Base-by-base conservation (phyloP, 73 alveolate species). In the Paramecium caudatum region DNA sequence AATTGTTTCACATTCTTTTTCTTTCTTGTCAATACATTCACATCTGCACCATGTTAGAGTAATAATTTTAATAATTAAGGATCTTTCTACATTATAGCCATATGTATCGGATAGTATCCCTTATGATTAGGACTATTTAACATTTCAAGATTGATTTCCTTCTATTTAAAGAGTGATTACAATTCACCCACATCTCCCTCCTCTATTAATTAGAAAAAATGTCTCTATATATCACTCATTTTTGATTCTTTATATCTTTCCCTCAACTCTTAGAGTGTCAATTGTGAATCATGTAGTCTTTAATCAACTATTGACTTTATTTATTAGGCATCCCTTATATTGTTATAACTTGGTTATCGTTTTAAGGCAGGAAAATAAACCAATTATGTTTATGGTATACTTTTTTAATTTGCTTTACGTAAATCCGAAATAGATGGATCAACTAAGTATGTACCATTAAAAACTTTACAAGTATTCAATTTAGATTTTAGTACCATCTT, bases 391-490 rank as follows among this genome's bases (percentile, higher is more conserved):
- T 61, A 25, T 74, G 16, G 10, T 21, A 39, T 41, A 5, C 33
- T 17, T 7, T 41, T 74, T 41, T 37, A 19, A 37, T 74, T 39
- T 1, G 17, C 15, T 25, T 30, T 74, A 19, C 32, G 3, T 17
- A 74, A 47, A 21, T 74, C 88, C 32, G 15, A 12, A n/a, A 74
- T 74, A 2, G 88, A 12, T 1, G 88, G 88, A 74, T 74, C 88
- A 16, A 74, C 88, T 10, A 74, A 34, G n/a, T 74, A 45, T 1
- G 88, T 39, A 0, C 88, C 88, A 74, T 74, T 74, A 74, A 74
- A 74, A 8, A 74, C 39, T 45, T 74, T 74, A 21, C 88, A 74
- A 9, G 88, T 74, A 9, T 74, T 37, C 68, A 74, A 74, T 74
- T 74, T 74, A 16, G 88, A 74, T 45, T 74, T 74, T 5, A 74